Conservation (phyloP, 345 rosid species). For the Diplotaxis tenuifolia region DNA sequence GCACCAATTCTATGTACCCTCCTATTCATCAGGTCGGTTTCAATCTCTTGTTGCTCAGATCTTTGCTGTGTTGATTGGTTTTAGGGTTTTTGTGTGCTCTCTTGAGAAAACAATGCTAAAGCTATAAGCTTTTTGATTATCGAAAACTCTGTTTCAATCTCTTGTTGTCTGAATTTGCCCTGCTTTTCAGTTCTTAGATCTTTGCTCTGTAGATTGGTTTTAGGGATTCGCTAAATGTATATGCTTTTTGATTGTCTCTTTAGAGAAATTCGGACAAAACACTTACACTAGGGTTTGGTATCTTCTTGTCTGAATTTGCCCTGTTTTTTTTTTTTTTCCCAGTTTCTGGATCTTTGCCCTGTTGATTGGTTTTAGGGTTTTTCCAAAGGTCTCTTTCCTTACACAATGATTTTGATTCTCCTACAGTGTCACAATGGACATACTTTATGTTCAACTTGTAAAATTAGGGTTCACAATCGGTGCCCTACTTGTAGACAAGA, state of each 20-base stretch:
- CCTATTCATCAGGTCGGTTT: slow-evolving; percentile 87
- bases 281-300: background rate
- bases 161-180: background rate
- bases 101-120: background rate
- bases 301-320: background rate
- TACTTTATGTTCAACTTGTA: slow-evolving; percentile 92
- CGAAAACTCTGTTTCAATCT: background rate
- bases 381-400: background rate
- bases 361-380: background rate
- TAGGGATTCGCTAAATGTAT: background rate
- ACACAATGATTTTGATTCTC: slow-evolving; percentile 7
- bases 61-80: slow-evolving; percentile 9
- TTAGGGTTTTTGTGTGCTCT: slow-evolving; percentile 11
- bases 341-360: background rate
- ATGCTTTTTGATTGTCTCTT: slow-evolving; percentile 3
- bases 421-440: slow-evolving; percentile 98
- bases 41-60: background rate
- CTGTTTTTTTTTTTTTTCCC: background rate
- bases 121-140: background rate
- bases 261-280: background rate
- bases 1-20: slow-evolving; percentile 97
- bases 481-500: slow-evolving; percentile 98
- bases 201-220: background rate
- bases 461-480: slow-evolving; percentile 84
- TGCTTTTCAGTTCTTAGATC: background rate